These are phyloP conservation scores for Saprolegnia diclina DNA, from an alignment of 352 stramenopile genomes.

Conservation along the genomic window DNA sequence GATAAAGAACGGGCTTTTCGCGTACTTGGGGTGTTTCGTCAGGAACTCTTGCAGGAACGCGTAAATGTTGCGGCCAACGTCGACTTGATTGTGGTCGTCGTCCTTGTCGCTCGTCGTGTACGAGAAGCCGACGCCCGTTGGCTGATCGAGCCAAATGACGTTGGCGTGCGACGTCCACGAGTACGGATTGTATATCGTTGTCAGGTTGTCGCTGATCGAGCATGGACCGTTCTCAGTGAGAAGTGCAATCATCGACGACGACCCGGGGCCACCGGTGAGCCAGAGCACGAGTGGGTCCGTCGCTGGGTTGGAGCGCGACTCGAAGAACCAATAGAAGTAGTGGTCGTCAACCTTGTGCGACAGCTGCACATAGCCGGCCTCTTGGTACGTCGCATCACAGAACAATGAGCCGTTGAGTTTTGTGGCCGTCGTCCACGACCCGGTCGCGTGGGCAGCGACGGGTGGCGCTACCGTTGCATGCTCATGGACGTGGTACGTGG, in stretches of 20 bases:
- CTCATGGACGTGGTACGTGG: neutral
- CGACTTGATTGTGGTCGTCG: constrained; percentile 41
- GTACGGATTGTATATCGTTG: constrained; percentile 40
- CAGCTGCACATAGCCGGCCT: constrained; percentile 26
- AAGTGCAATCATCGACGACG: constrained; percentile 51
- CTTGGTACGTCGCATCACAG: neutral
- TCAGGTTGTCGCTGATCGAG: constrained; percentile 40
- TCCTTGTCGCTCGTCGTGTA: constrained; percentile 33
- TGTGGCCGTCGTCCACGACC: neutral
- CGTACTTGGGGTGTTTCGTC: constrained; percentile 45
- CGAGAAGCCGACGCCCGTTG: constrained; percentile 49
- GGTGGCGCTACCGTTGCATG: neutral
- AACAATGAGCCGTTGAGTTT: neutral
- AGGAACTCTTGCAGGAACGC: constrained; percentile 61
- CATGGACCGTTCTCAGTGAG: constrained; percentile 64
- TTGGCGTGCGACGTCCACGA: constrained; percentile 60
- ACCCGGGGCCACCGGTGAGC: constrained; percentile 55
- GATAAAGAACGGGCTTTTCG: constrained; percentile 50
- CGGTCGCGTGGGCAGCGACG: neutral
- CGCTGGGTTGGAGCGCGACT: constrained; percentile 34
- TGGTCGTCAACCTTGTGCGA: constrained; percentile 48
- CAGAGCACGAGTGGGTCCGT: constrained; percentile 57
- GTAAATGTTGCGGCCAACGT: constrained; percentile 63
- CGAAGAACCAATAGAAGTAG: constrained; percentile 68
- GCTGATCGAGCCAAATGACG: constrained; percentile 68